Conservation (phyloP, 352 stramenopile genomes). For the Phytophthora tubulina region DNA sequence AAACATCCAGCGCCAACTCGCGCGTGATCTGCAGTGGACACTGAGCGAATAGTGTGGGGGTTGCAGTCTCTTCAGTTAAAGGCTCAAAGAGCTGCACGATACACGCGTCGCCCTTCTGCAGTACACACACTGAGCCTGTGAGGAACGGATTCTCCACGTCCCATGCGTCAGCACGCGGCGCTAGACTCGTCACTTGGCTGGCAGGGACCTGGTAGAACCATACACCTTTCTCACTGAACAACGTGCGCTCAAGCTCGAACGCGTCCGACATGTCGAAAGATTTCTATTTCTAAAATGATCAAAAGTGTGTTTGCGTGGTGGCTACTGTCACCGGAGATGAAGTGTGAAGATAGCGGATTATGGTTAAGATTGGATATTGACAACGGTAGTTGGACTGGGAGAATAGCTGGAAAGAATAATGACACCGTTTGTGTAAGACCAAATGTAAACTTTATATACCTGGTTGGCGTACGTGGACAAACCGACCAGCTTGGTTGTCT, state of each 20-base stretch:
- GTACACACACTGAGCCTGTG: slow-evolving; percentile 70
- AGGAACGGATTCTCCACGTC: slow-evolving; percentile 86
- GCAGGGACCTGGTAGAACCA: slow-evolving; percentile 89
- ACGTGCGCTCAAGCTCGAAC: slow-evolving; percentile 72
- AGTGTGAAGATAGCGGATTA: neutral
- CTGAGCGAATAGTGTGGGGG: slow-evolving; percentile 76
- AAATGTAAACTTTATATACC: slow-evolving; percentile 45
- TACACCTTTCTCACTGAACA: slow-evolving; percentile 81
- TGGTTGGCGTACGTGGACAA: neutral
- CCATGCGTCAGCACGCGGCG: slow-evolving; percentile 83
- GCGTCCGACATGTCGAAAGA: slow-evolving; percentile 19
- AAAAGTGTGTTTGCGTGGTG: neutral
- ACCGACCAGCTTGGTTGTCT: neutral
- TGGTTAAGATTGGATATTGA: neutral
- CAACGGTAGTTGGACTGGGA: neutral
- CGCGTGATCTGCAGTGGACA: slow-evolving; percentile 78
- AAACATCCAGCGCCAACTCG: slow-evolving; percentile 72
- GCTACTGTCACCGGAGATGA: slow-evolving; percentile 16
- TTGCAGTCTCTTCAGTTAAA: slow-evolving; percentile 11
- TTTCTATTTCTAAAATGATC: slow-evolving; percentile 11
- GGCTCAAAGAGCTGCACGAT: slow-evolving; percentile 84
- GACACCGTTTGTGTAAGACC: slow-evolving; percentile 20
- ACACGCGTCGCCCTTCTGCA: slow-evolving; percentile 80
- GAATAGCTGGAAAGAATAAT: neutral
- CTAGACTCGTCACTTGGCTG: slow-evolving; percentile 73